Evolutionary conservation across 2,329 filamentous ascomycete genomes (phyloP), one percentile per base, ranked within the genome.

Genomic region (Hirsutella minnesotensis): DNA sequence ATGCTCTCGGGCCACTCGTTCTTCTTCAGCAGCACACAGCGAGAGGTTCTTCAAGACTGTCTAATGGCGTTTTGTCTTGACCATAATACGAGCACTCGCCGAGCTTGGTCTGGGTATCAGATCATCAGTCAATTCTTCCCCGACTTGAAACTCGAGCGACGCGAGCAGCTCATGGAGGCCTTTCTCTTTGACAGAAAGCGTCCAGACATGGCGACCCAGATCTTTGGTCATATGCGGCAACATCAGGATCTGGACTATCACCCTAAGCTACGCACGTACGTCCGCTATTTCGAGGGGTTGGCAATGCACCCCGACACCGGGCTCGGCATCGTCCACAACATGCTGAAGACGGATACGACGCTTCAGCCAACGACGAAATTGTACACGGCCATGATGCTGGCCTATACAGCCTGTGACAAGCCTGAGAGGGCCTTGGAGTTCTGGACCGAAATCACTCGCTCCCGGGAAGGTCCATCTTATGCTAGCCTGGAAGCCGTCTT

Each of bases 181-280:
- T 95, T 96, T 63, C 7, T 27, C 7, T 94, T 94, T 56, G 65
- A 72, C 8, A 81, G 87, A 33, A 72, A 76, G 22, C 79, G 88
- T 10, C 73, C 86, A 12, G 89, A 96, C 54, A 88, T 95, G 74
- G 89, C 86, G 3, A 79, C 79, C 38, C 73, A 88, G 47, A 79
- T 94, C 29, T 95, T 98, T 61, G 85, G 85, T 13, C 86, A 95
- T 58, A 96, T 96, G 89, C 83, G 88, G n/a, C 74, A 83, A 40
- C 81, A 88, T 49, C 70, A 73, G 20, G 76, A 81, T 44, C 65
- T 66, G 3, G 64, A 67, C 2, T 75, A 77, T 19, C 77, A 83
- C 1, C 87, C 92, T 0, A 81, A 71, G 3, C 62, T 75, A 9
- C 79, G 86, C 37, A 84, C 83, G 5, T 98, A 98, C 56, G 73